Evolutionary conservation across 2,329 filamentous ascomycete genomes (phyloP).

Genomic region (Curvularia lunata): DNA sequence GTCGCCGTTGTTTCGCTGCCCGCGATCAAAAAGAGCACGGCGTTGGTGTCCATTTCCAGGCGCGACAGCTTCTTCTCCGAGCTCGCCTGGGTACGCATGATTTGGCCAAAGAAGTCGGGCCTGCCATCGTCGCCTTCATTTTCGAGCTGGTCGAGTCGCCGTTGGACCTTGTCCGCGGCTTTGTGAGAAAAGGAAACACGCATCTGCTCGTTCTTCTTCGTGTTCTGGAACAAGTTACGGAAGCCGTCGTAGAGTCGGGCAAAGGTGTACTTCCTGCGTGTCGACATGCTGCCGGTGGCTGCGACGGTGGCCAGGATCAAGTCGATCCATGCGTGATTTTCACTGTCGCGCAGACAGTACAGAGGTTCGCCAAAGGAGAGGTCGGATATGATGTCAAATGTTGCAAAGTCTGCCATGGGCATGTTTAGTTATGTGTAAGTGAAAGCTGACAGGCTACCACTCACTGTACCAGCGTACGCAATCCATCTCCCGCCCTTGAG

Average conservation of each 20-base stretch:
- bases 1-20: conserved; percentile 58
- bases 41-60: conserved; percentile 47
- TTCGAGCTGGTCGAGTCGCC: conserved; percentile 25
- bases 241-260: conserved; percentile 26
- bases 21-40: conserved; percentile 46
- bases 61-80: conserved; percentile 24
- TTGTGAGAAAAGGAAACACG: conserved; percentile 28
- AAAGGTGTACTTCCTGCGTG: conserved; percentile 25
- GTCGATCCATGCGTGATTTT: conserved; percentile 40
- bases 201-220: conserved; percentile 1
- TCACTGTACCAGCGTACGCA: conserved; percentile 41
- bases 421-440: not conserved
- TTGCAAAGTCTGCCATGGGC: not conserved
- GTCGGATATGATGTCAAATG: conserved; percentile 39
- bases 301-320: conserved; percentile 25
- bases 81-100: conserved; percentile 31
- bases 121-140: conserved; percentile 15
- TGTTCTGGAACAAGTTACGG: conserved; percentile 21
- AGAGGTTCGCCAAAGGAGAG: conserved; percentile 42
- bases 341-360: conserved; percentile 37
- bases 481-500: conserved; percentile 23
- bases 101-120: conserved; percentile 37
- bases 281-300: conserved; percentile 18
- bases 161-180: conserved; percentile 22
- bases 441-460: conserved; percentile 10